Evolutionary conservation across 2,329 filamentous ascomycete genomes (phyloP), one percentile per base, ranked within the genome.

Genomic region (Didymella arachidicola): DNA sequence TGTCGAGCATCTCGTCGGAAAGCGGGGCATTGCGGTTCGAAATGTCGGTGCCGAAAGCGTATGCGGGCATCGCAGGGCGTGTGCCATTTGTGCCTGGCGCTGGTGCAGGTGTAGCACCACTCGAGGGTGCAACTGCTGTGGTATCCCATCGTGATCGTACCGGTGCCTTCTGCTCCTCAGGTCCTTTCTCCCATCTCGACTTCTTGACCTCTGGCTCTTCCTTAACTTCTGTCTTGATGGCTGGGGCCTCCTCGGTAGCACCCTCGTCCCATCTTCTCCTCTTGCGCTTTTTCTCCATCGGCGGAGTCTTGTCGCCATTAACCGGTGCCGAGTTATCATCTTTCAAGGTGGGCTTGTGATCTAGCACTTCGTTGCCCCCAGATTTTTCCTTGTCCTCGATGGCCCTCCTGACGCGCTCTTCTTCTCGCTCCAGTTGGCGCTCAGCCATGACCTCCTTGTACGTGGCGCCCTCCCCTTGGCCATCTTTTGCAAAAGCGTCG

Each of bases 181-280:
- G 52, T n/a, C 89, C 79, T 95, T 94, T 60, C 53, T 65, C 63
- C 93, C 94, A 98, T 73, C 94, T 87, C 48, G 92, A 97, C 50
- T 67, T 90, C 57, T 67, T 68, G 22, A 62, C 54, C 34, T 67
- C 67, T 19, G 57, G 54, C 34, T 68, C 66, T 44, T 64, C 58
- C 43, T 69, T 65, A 29, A 26, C 49, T 41, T 65, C 69, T 14
- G 63, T 57, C 38, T 72, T 66, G 14, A 58, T 58, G n/a, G 56
- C 57, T 8, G 64, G 50, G 29, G 65, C 60, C 26, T 66, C 78
- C 38, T 86, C 82, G 7, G 59, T 77, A 39, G 86, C 82, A 10
- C 84, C 81, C n/a, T 88, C 88, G 77, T 97, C 94, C 95, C 95
- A 99, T 78, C 95, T 87, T 83, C 96, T 92, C 84, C 97, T 97